Percentiles rank a stretch among this genome's conserved stretches.
These are phyloP conservation scores for Cystoderma amianthinum DNA, from an alignment of 768 basidiomycete species.

Conservation along the genomic window DNA sequence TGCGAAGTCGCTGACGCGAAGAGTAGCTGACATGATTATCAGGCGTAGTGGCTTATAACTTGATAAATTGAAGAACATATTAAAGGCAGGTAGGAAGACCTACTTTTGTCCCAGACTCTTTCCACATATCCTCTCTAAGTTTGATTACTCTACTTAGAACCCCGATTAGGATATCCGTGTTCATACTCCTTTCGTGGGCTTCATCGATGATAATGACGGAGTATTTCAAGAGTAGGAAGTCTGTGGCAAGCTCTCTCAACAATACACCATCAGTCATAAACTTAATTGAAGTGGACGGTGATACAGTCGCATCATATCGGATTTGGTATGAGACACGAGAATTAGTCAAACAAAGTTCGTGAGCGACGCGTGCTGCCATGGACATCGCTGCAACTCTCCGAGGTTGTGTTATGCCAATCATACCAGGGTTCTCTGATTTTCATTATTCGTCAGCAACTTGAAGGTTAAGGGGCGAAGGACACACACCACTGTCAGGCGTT, in stretches of 20 bases:
- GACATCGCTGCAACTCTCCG: slow-evolving; percentile 96
- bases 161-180: slow-evolving; percentile 96
- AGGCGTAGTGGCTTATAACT: slow-evolving; percentile 72
- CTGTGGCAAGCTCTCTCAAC: slow-evolving; percentile 83
- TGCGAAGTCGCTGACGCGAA: slow-evolving; percentile 89
- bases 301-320: slow-evolving; percentile 92
- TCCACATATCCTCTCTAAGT: slow-evolving; percentile 87
- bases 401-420: slow-evolving; percentile 97
- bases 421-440: slow-evolving; percentile 96
- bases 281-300: slow-evolving; percentile 87
- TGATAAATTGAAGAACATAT: neutral
- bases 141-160: slow-evolving; percentile 92
- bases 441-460: slow-evolving; percentile 3
- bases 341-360: slow-evolving; percentile 81
- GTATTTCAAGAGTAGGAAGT: slow-evolving; percentile 92
- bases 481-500: slow-evolving; percentile 67
- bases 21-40: slow-evolving; percentile 98
- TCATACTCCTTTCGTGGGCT: slow-evolving; percentile 96
- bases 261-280: slow-evolving; percentile 99
- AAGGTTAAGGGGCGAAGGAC: neutral
- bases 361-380: slow-evolving; percentile 88
- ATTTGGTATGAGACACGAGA: slow-evolving; percentile 93
- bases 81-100: slow-evolving; percentile 6
- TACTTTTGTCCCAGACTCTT: slow-evolving; percentile 68
- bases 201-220: slow-evolving; percentile 96